A percentile compares a stretch with the other conserved stretches of the same genome.
Evolutionary conservation across 768 basidiomycete species (phyloP).

Genomic region (Naganishia vaughanmartiniae): DNA sequence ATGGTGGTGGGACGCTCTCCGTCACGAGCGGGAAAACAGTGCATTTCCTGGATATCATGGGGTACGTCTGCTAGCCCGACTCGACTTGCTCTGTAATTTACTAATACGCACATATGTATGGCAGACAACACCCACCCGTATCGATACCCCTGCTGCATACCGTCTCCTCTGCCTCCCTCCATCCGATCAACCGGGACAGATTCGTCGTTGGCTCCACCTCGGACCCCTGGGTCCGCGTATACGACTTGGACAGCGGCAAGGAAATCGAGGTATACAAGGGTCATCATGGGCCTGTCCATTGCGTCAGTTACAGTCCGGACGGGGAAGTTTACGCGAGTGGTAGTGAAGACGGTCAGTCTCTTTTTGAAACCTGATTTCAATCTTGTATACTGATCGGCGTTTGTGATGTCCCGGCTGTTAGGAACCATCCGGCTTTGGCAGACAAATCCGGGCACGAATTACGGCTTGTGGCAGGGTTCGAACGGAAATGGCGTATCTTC

Average conservation of each 20-base stretch:
- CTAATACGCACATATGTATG: constrained; percentile 49
- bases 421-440: constrained; percentile 97
- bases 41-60: constrained; percentile 69
- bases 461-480: constrained; percentile 66
- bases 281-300: constrained; percentile 95
- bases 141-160: constrained; percentile 76
- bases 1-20: constrained; percentile 72
- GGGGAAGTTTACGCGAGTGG: constrained; percentile 97
- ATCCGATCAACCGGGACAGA: constrained; percentile 79
- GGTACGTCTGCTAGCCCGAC: constrained; percentile 42
- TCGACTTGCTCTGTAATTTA: background rate
- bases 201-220: constrained; percentile 86
- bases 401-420: constrained; percentile 57
- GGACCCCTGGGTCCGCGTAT: constrained; percentile 96
- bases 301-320: constrained; percentile 88
- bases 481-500: constrained; percentile 23
- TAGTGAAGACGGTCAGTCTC: constrained; percentile 65
- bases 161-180: constrained; percentile 91
- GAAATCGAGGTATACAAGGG: constrained; percentile 90
- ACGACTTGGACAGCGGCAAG: constrained; percentile 76
- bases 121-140: constrained; percentile 65
- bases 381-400: background rate
- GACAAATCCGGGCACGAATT: constrained; percentile 86
- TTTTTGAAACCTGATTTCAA: background rate
- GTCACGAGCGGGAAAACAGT: constrained; percentile 90